Evolutionary conservation across 352 stramenopile genomes (phyloP), one percentile per base, ranked within the genome.

Genomic region (Phytopythium kandeliae): DNA sequence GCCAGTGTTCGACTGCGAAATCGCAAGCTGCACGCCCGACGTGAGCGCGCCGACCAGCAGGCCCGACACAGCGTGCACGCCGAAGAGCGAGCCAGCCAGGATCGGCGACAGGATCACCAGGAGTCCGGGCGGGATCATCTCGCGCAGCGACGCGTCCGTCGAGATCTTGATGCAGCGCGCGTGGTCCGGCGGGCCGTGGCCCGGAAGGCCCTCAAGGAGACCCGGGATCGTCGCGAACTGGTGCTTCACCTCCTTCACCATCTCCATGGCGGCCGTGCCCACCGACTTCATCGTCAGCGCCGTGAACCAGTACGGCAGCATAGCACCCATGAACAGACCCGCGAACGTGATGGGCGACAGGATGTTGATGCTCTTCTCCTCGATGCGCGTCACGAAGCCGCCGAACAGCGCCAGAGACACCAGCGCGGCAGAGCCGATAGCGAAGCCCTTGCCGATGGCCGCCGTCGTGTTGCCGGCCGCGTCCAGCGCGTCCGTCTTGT

Each of bases 41-140:
- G 85, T 93, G 31, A 97, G 85, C 30, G 91, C 98, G 37, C 83
- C 91, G 58, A 98, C 97, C 89, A 98, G 97, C 50, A 98, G 78
- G 60, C 97, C 82, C n/a, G n/a, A 98, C 12, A 82, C 86, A 26
- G 87, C 90, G 42, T 98, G 60, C 65, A 95, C 76, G 51, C 96
- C 89, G 76, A 98, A 97, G 42, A 98, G 58, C 25, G 98, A 60
- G n/a, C 96, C 96, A 47, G 98, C 82, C 13, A 69, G 71, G 19
- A 98, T 73, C n/a, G 96, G 96, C 51, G 97, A 79, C 41, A 97
- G 60, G 19, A 98, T 84, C 43, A 90, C 91, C 34, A 98, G 77
- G 16, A 98, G 49, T n/a, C 95, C 96, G 12, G 96, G 96, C n/a
- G 98, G 78, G 16, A 94, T 83, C 96, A 99, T 99, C 69, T 99